These are phyloP conservation scores for Tetraselmis striata DNA, from an alignment of 139 green algal species.

Conservation along the genomic window DNA sequence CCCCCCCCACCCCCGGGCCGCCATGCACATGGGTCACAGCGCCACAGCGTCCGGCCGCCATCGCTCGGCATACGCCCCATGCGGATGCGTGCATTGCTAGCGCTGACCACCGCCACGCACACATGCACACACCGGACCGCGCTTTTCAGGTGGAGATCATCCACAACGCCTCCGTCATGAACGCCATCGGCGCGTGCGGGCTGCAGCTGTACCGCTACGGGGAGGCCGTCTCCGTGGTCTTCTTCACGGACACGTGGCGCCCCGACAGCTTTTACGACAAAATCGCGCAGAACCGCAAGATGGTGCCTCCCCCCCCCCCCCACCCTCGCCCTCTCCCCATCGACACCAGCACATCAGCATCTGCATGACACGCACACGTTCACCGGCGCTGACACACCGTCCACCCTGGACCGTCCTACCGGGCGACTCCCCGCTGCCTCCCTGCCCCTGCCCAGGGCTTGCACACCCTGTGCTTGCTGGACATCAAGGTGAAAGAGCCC, in stretches of 20 bases:
- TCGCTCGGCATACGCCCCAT: too few relatives aligned
- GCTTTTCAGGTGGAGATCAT: constrained; percentile 59
- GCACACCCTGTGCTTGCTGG: constrained; percentile 93
- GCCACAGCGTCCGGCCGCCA: too few relatives aligned
- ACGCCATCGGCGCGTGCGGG: constrained; percentile 84
- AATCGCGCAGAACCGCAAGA: constrained; percentile 47
- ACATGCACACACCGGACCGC: too few relatives aligned
- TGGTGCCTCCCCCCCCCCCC: background rate
- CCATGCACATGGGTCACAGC: too few relatives aligned
- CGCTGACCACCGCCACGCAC: too few relatives aligned
- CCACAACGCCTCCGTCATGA: constrained; percentile 98
- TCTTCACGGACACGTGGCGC: constrained; percentile 96
- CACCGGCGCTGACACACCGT: too few relatives aligned
- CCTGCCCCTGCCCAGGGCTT: constrained; percentile 39
- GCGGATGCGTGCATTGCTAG: too few relatives aligned
- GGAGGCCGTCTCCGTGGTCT: constrained; percentile 89
- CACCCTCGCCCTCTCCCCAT: background rate
- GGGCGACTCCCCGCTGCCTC: too few relatives aligned
- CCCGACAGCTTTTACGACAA: constrained; percentile 87
- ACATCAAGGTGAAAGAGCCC: constrained; percentile 93
- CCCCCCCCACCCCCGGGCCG: too few relatives aligned
- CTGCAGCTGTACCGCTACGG: constrained; percentile 95
- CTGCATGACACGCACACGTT: too few relatives aligned
- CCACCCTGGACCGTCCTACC: too few relatives aligned
- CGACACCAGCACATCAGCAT: too few relatives aligned